Conservation (phyloP, 2,329 filamentous ascomycete species). For the Reticulascus tulasneorum region DNA sequence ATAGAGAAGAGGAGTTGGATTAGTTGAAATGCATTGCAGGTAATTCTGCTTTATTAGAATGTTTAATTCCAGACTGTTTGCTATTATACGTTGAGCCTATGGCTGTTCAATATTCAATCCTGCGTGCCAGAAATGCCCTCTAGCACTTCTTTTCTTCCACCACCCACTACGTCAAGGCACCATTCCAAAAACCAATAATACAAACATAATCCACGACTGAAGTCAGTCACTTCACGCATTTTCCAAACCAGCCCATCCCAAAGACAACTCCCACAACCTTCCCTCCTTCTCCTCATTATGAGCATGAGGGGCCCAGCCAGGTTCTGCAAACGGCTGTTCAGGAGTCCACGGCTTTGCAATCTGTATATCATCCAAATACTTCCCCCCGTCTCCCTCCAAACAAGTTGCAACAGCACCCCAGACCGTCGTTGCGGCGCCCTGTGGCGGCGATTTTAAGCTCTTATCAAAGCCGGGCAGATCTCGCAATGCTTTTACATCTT, state of each 20-base stretch:
- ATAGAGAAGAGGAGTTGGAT: too few species aligned
- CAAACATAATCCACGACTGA: too few species aligned
- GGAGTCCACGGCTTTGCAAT: slow-evolving; percentile 18
- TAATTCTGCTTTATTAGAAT: too few species aligned
- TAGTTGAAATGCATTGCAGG: too few species aligned
- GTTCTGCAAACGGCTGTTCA: neutral
- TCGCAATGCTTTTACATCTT: neutral
- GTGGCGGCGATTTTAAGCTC: slow-evolving; percentile 16
- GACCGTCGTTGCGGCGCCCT: slow-evolving; percentile 45
- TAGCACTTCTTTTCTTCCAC: too few species aligned
- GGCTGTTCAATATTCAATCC: too few species aligned
- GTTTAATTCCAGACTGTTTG: too few species aligned
- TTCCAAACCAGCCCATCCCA: slow-evolving; percentile 1
- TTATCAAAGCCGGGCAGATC: slow-evolving; percentile 4
- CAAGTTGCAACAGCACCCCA: slow-evolving; percentile 37
- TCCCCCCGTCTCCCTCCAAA: slow-evolving; percentile 42
- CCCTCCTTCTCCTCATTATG: slow-evolving; percentile 4
- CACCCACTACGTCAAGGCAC: too few species aligned
- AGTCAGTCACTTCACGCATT: too few species aligned
- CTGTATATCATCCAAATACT: slow-evolving; percentile 40
- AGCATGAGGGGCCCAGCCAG: slow-evolving; percentile 18
- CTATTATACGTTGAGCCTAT: too few species aligned
- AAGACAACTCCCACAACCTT: slow-evolving; percentile 4
- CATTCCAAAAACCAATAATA: too few species aligned
- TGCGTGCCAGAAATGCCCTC: too few species aligned